Evolutionary conservation across 2,329 filamentous ascomycete species (phyloP), one percentile per base, ranked within the genome.

Genomic region (Chaetoscypha palmicola): DNA sequence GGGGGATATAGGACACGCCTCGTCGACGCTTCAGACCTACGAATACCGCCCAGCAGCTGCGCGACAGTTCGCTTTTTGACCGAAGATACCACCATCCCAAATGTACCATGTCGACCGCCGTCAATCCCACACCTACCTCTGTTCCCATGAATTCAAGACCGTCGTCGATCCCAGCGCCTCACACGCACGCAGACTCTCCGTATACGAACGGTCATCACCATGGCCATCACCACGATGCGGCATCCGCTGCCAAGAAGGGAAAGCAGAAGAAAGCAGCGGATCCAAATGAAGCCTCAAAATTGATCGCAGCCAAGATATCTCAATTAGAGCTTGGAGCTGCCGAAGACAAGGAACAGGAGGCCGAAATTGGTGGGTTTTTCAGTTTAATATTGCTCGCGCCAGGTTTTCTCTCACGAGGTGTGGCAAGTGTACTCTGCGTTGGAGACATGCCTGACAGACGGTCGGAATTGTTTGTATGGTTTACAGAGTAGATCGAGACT

Each of bases 261-360:
- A 94, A 94, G 69, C 79, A 75, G 55, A 94, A 94, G 70, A 94
- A 94, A 68, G 72, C 77, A 37, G 70, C 86, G 52, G 90, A 95
- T 63, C 85, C 87, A 16, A 86, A 79, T 58, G 92, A 97, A 66
- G 89, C 90, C 36, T 88, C 88, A 49, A 94, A 95, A 66, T 76
- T 96, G 52, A 77, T 98, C 40, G 84, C 90, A 51, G 88, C 90
- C 50, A 88, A 94, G 62, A 96, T 98, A 62, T 91, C 89, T 17
- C 92, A 97, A 68, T 72, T 98, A 47, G 92, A 98, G 66, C 85
- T 88, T 51, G 90, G 96, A 72, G 86, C 85, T 38, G 89, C 89
- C 9, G 87, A 88, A 47, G 90, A 95, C 64, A 95, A 94, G 66
- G 91, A 94, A 66, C 88, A 96, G 67, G 90, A 96, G 68, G 79